Percentiles rank a stretch among this genome's conserved stretches.
Evolutionary conservation across 2,329 filamentous ascomycete species (phyloP).

Genomic region (Penicillium sp.): DNA sequence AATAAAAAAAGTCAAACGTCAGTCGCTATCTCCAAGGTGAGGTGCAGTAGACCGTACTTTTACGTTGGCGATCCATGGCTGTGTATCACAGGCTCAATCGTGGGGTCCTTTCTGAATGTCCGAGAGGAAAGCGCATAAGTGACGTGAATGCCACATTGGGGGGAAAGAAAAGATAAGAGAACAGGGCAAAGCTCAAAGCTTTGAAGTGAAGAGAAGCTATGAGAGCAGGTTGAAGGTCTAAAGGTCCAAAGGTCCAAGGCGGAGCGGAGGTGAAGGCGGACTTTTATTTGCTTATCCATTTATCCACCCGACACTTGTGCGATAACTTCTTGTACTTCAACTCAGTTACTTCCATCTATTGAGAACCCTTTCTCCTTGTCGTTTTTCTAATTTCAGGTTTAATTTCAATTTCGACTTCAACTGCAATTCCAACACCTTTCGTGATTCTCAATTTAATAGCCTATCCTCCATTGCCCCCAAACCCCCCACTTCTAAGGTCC

Average conservation of each 20-base stretch:
- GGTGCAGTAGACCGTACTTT: constrained; percentile 39
- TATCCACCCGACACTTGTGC: constrained; percentile 1
- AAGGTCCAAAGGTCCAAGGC: constrained; percentile 14
- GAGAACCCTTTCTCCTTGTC: not conserved
- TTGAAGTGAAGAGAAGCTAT: not conserved
- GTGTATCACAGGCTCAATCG: constrained; percentile 31
- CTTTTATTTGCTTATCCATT: constrained; percentile 12
- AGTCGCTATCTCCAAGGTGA: not conserved
- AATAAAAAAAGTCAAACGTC: constrained; percentile 15
- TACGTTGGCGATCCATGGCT: constrained; percentile 52
- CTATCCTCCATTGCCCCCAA: not conserved
- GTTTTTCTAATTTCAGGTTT: not conserved
- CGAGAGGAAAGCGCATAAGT: constrained; percentile 37
- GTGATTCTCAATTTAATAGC: not conserved
- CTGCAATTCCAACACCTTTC: not conserved
- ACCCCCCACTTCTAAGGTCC: not conserved
- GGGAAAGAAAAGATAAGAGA: constrained; percentile 1
- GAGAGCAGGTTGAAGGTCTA: not conserved
- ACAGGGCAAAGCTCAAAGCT: not conserved
- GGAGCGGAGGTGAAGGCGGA: constrained; percentile 25
- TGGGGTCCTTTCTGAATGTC: constrained; percentile 38
- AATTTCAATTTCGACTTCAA: not conserved
- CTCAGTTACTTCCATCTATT: not conserved
- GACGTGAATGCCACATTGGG: constrained; percentile 44
- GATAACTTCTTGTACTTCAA: not conserved